Evolutionary conservation across 176 grass and related monocot genomes (phyloP).

Genomic region (Elaeis guineensis): DNA sequence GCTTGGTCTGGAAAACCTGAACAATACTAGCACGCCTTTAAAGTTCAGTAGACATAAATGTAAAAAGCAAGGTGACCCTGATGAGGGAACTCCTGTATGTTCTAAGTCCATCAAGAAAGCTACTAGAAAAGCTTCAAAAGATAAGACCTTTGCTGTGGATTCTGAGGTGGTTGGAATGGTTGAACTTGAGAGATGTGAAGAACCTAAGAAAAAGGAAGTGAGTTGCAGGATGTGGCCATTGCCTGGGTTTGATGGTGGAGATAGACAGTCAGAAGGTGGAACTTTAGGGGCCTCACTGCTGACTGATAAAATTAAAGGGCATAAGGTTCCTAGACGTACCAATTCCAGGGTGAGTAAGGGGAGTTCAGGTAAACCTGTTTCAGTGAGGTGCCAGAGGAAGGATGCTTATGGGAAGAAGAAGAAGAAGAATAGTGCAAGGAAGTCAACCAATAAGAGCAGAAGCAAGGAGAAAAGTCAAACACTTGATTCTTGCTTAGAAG

Average conservation of each 20-base stretch:
- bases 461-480: slow-evolving; percentile 27
- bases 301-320: slow-evolving; percentile 24
- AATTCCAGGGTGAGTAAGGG: slow-evolving; percentile 26
- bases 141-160: slow-evolving; percentile 13
- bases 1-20: slow-evolving; percentile 21
- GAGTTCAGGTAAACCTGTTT: not conserved
- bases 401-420: slow-evolving; percentile 16
- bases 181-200: slow-evolving; percentile 8
- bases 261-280: slow-evolving; percentile 21
- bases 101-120: slow-evolving; percentile 16
- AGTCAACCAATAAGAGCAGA: slow-evolving; percentile 23
- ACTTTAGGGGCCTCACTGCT: not conserved
- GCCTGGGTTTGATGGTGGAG: slow-evolving; percentile 3
- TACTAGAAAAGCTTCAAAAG: slow-evolving; percentile 26
- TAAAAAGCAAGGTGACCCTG: slow-evolving; percentile 40
- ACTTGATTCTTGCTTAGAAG: slow-evolving; percentile 16
- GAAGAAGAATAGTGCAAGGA: slow-evolving; percentile 25
- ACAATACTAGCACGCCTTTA: slow-evolving; percentile 21
- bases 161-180: slow-evolving; percentile 23
- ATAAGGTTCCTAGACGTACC: slow-evolving; percentile 10
- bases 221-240: slow-evolving; percentile 19
- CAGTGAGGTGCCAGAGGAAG: slow-evolving; percentile 20
- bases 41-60: slow-evolving; percentile 22
- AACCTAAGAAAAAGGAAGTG: slow-evolving; percentile 20
- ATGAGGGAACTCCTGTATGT: slow-evolving; percentile 15